These are phyloP conservation scores for Pleoardoris graminearum DNA, from an alignment of 2,329 filamentous ascomycete genomes.

Conservation along the genomic window DNA sequence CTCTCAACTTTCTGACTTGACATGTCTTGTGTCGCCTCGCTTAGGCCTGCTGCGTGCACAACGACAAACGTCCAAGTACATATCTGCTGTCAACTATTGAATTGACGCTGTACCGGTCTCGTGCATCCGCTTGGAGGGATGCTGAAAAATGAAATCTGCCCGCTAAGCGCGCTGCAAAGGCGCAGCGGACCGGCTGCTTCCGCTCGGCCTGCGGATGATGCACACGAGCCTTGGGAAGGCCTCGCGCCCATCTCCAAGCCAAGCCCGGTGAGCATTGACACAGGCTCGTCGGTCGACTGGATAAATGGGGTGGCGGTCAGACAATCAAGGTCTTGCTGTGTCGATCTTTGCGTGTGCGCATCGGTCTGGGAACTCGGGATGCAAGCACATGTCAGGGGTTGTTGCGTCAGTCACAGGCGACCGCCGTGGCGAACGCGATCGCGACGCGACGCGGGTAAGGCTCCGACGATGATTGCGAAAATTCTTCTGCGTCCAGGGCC, in stretches of 20 bases:
- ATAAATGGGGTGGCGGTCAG: constrained; percentile 6
- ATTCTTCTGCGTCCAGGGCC: too few species aligned
- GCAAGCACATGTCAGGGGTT: too few species aligned
- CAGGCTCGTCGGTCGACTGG: background rate
- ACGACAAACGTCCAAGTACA: constrained; percentile 1
- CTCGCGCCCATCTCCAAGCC: constrained; percentile 1
- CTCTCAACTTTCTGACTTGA: background rate
- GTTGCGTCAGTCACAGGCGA: too few species aligned
- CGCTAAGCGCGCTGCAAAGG: background rate
- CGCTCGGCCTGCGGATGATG: background rate
- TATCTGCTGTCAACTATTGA: constrained; percentile 15
- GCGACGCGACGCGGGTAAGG: background rate
- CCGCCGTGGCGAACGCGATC: background rate
- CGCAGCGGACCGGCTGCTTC: constrained; percentile 11
- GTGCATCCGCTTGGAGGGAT: constrained; percentile 1
- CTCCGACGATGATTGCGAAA: background rate
- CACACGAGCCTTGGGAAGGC: background rate
- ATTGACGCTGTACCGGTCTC: constrained; percentile 8
- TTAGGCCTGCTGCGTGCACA: background rate
- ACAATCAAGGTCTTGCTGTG: background rate
- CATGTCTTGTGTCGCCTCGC: constrained; percentile 4
- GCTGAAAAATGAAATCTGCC: background rate
- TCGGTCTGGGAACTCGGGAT: background rate
- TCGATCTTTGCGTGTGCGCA: constrained; percentile 2
- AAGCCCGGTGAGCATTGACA: background rate